Evolutionary conservation across 192 early-diverging fungal species (phyloP).

Genomic region (Coemansia sp.): DNA sequence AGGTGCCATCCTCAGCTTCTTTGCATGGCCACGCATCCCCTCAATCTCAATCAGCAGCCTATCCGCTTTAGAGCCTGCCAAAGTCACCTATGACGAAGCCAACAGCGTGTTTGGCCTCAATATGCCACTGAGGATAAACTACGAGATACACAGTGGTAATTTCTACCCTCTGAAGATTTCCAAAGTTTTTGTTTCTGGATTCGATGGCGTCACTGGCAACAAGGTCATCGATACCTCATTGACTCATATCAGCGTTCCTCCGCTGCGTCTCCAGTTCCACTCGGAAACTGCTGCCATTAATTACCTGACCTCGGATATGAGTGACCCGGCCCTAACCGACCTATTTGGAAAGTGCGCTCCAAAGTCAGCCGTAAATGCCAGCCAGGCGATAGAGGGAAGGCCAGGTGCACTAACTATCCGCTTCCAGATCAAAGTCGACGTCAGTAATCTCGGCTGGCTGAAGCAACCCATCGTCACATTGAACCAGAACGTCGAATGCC

Average conservation of each 20-base stretch:
- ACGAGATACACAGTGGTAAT: slow-evolving; percentile 48
- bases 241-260: slow-evolving; percentile 6
- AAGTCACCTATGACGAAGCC: slow-evolving; percentile 22
- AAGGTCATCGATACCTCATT: slow-evolving; percentile 32
- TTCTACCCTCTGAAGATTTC: slow-evolving; percentile 48
- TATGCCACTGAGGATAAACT: slow-evolving; percentile 42
- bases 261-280: slow-evolving; percentile 35
- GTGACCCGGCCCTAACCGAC: slow-evolving; percentile 40
- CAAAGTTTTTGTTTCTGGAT: slow-evolving; percentile 21
- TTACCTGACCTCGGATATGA: slow-evolving; percentile 43
- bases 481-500: slow-evolving; percentile 46
- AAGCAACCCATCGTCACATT: slow-evolving; percentile 45
- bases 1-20: slow-evolving; percentile 34
- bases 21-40: slow-evolving; percentile 45
- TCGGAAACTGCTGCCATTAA: slow-evolving; percentile 6
- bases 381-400: neutral
- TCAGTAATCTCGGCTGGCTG: slow-evolving; percentile 34
- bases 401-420: slow-evolving; percentile 32
- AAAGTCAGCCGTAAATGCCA: neutral
- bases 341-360: slow-evolving; percentile 50
- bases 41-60: slow-evolving; percentile 36
- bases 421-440: slow-evolving; percentile 45
- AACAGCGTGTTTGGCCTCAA: slow-evolving; percentile 27
- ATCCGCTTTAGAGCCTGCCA: slow-evolving; percentile 17
- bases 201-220: slow-evolving; percentile 40